Conservation (phyloP, 192 early-diverging fungal species). For the Radiomyces spectabilis region DNA sequence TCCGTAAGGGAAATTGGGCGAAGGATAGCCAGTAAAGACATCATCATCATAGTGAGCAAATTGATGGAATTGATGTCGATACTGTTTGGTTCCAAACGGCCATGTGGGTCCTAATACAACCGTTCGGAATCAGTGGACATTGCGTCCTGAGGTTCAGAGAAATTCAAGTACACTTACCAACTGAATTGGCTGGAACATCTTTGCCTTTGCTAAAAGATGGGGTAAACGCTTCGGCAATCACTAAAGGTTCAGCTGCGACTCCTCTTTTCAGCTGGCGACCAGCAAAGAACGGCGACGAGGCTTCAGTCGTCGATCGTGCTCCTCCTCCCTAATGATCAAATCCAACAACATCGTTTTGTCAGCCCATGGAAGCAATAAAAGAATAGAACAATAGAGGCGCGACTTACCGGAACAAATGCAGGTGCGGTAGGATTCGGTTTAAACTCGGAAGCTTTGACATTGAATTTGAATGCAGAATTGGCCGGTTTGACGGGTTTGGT, state of each 20-base stretch:
- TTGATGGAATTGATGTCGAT: conserved; percentile 42
- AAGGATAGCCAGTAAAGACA: conserved; percentile 27
- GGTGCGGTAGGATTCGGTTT: conserved; percentile 67
- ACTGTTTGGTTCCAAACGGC: conserved; percentile 45
- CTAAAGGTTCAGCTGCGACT: neutral
- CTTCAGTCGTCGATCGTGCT: conserved; percentile 5
- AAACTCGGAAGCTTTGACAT: conserved; percentile 66
- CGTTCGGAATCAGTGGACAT: too few relatives aligned
- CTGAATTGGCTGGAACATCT: conserved; percentile 22
- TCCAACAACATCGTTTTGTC: too few relatives aligned
- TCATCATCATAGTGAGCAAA: conserved; percentile 43
- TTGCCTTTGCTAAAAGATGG: conserved; percentile 40
- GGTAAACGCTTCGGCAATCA: conserved; percentile 30
- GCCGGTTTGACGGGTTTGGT: conserved; percentile 2
- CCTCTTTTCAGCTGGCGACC: conserved; percentile 22
- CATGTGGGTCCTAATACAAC: conserved; percentile 40
- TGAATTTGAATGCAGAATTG: conserved; percentile 71
- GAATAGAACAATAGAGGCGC: neutral
- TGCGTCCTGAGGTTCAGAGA: neutral
- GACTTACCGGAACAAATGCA: conserved; percentile 60
- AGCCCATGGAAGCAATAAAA: conserved; percentile 4
- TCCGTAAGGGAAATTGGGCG: conserved; percentile 30
- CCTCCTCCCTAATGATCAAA: conserved; percentile 4
- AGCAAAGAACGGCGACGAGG: conserved; percentile 22
- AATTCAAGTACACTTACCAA: conserved; percentile 21